Evolutionary conservation across 306 rosid species (phyloP), one percentile per base, ranked within the genome.

Genomic region (Hippophae rhamnoides): DNA sequence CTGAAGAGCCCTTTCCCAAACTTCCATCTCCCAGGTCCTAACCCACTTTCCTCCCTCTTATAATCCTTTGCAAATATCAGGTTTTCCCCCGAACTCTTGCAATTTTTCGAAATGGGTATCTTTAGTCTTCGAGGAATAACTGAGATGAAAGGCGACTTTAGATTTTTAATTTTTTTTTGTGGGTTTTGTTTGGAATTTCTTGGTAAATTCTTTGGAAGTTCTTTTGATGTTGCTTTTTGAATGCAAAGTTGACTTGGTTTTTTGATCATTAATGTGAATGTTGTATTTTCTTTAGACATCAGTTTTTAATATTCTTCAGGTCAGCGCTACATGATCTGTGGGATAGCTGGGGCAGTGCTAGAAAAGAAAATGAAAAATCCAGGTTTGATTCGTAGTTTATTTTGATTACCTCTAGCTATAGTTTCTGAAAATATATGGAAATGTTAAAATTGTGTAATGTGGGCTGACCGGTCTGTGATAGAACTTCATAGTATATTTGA

Each of bases 11-110:
- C 54, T 13, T 12, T 58, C 64, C 11, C 52, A 69, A 73, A 66
- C 7, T 48, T 49, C 67, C 13, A 56, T 38, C n/a, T 47, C n/a
- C 62, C 27, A 73, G 82, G 82, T 77, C 41, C 41, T 49, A 38
- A 47, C 43, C 52, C 52, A 14, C 31, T 51, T 10, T 41, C 48
- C 48, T 45, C 42, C 46, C 64, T 52, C 23, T 25, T 6, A 25
- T 49, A 26, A 2, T 31, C 38, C 38, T 49, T 6, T 12, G 26
- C 53, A 12, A 12, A 45, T 27, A n/a, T 5, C 43, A 13, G 38
- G n/a, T 10, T 41, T 59, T n/a, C 26, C 41, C 41, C 57, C 64
- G 43, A 18, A 54, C 23, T 53, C 3, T 1, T 58, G 54, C 18
- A 43, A 25, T 57, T 47, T 41, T 27, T 8, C 53, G 60, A 18